Base-by-base conservation (phyloP, 306 rosid species). In the Corylus heterophylla region DNA sequence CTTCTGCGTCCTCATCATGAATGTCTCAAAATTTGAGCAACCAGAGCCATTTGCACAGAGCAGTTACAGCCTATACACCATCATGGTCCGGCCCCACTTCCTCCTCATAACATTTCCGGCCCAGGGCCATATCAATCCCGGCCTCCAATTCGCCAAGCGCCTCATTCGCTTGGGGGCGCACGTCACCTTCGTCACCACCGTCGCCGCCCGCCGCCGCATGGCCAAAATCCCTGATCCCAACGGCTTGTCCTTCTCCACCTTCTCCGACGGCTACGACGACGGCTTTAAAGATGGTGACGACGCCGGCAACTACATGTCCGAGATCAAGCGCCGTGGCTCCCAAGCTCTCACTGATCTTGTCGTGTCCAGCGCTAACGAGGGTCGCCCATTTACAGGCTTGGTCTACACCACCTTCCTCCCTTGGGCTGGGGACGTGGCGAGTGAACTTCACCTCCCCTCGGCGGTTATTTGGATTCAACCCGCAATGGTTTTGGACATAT, bases 61-160 rank as follows among this genome's bases (percentile, higher is more conserved):
- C 4, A 49, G 67, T 3, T 45, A 39, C 31, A 35, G 12, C 51
- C 10, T 9, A 31, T 31, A 31, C 51, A 48, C 13, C 51, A 48
- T 8, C 12, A 49, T 49, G 52, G 52, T 3, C 13, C 84, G 77
- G 0, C 86, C 76, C 48, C 85, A 80, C 44, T 73, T 88, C 76
- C 85, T 90, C 22, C 56, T 87, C 6, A 11, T 86, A 37, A 16
- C 92, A 7, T 83, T 73, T 69, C 86, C 88, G 0, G 3, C 73
- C 2, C 92, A 85, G 54, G 91, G 94, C 69, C 89, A 85, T 73
- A 52, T 90, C 48, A 90, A 87, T 81, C 92, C 89, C 0, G 37
- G 86, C 8, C 78, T 90, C 54, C 87, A 85, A 13, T 69, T 87
- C 47, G 85, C 91, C 50, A 84, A 73, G 35, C 61, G 80, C 13